Conservation (phyloP, 306 rosid genomes). For the Vicia sativa region DNA sequence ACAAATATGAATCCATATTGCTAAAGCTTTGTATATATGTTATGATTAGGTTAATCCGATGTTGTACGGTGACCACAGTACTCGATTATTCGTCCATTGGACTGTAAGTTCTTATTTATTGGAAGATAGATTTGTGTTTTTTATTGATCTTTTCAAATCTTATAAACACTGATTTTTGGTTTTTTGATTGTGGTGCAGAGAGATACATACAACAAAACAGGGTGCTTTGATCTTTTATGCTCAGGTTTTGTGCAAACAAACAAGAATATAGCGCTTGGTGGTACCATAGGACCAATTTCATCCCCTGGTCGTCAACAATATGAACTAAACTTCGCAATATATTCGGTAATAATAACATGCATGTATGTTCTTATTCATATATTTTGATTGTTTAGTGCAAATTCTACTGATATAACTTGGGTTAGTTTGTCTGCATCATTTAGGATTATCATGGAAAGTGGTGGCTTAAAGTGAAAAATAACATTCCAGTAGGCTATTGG, state of each 20-base stretch:
- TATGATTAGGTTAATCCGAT: constrained; percentile 56
- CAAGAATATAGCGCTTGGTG: constrained; percentile 47
- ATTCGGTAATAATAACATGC: constrained; percentile 41
- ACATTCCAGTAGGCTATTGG: constrained; percentile 54
- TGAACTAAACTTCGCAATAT: constrained; percentile 36
- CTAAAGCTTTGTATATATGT: not conserved
- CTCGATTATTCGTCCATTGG: constrained; percentile 57
- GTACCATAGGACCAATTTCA: constrained; percentile 44
- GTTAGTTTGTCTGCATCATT: not conserved
- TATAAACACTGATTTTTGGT: not conserved
- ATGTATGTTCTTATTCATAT: not conserved
- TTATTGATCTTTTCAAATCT: not conserved
- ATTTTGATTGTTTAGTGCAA: not conserved
- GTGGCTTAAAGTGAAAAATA: constrained; percentile 51
- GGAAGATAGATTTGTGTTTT: not conserved
- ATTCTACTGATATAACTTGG: not conserved
- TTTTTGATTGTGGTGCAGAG: constrained; percentile 37
- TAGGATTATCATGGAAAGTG: constrained; percentile 57
- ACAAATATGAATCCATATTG: not conserved
- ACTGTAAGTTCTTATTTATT: constrained; percentile 51
- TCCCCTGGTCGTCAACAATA: constrained; percentile 38
- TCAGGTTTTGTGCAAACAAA: constrained; percentile 66
- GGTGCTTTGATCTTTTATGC: constrained; percentile 73
- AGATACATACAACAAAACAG: constrained; percentile 58
- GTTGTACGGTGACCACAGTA: constrained; percentile 52